phyloP scores from a whole-genome alignment of 2,329 filamentous ascomycete genomes.

The Alternaria sp. region DNA sequence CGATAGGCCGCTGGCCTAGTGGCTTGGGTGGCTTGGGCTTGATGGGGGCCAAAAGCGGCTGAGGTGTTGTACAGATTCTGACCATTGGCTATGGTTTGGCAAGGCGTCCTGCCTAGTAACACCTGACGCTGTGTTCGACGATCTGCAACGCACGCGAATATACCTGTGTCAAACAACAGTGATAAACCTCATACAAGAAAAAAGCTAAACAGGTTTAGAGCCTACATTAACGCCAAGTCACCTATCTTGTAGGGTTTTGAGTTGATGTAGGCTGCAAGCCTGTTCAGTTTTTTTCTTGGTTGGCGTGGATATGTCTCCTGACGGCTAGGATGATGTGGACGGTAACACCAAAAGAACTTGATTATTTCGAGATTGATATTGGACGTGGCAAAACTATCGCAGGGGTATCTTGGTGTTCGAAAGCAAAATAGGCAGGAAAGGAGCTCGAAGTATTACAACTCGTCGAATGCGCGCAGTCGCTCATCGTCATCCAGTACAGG shows the following conservation, averaged over 20 bases:
- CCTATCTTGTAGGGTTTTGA: too few relatives aligned
- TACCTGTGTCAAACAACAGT: not conserved
- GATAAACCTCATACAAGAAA: too few relatives aligned
- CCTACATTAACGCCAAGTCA: too few relatives aligned
- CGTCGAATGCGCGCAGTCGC: slow-evolving; percentile 32
- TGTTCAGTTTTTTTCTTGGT: too few relatives aligned
- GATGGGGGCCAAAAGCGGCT: not conserved
- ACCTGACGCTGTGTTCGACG: not conserved
- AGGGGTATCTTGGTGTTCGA: slow-evolving; percentile 21
- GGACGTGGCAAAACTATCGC: not conserved
- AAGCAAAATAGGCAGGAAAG: not conserved
- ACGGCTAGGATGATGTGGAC: not conserved
- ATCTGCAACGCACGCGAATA: not conserved
- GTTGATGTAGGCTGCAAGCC: too few relatives aligned
- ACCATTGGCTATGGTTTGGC: not conserved
- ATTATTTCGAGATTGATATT: not conserved
- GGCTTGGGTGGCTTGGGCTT: not conserved
- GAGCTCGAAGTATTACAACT: slow-evolving; percentile 19
- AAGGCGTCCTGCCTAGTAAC: not conserved
- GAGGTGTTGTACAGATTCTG: not conserved
- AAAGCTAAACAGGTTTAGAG: too few relatives aligned
- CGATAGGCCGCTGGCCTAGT: not conserved
- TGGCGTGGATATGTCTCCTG: not conserved
- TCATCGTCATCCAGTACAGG: slow-evolving; percentile 17
- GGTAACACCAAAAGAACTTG: not conserved